A percentile compares a stretch with the other conserved stretches of the same genome.
phyloP scores from a whole-genome alignment of 192 early-diverging fungal genomes.

The Mortierella alpina region DNA sequence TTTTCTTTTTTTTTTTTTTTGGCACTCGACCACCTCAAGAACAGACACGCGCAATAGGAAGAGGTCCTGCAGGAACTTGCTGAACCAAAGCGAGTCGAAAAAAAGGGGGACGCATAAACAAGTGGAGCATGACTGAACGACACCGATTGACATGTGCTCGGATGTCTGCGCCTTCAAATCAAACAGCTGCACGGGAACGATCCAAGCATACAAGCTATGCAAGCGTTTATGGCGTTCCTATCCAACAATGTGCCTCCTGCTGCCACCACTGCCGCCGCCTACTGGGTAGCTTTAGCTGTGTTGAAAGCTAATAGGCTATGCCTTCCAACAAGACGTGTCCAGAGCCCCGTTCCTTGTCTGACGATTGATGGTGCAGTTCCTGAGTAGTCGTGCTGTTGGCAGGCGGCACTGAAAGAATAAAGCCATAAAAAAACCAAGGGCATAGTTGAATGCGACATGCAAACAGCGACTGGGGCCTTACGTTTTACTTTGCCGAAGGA shows the following conservation, averaged over 20 bases:
- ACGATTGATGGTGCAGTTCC: too few species aligned
- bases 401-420: background rate
- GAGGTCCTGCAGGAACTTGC: too few species aligned
- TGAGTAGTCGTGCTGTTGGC: too few species aligned
- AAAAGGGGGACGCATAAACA: background rate
- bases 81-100: background rate
- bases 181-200: background rate
- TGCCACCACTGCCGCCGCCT: too few species aligned
- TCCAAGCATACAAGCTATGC: background rate
- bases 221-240: too few species aligned
- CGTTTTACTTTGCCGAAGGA: slow-evolving; percentile 99
- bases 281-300: too few species aligned
- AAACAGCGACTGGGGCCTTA: slow-evolving; percentile 61
- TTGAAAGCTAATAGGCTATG: background rate
- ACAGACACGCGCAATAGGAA: background rate
- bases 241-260: too few species aligned
- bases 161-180: slow-evolving; percentile 33
- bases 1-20: background rate
- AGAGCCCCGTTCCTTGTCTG: background rate
- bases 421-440: background rate
- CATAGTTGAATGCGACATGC: background rate
- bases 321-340: background rate
- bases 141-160: slow-evolving; percentile 43
- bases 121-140: background rate
- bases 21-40: background rate